These are phyloP conservation scores for Baorangia bicolor DNA, from an alignment of 768 basidiomycete genomes.

Conservation along the genomic window DNA sequence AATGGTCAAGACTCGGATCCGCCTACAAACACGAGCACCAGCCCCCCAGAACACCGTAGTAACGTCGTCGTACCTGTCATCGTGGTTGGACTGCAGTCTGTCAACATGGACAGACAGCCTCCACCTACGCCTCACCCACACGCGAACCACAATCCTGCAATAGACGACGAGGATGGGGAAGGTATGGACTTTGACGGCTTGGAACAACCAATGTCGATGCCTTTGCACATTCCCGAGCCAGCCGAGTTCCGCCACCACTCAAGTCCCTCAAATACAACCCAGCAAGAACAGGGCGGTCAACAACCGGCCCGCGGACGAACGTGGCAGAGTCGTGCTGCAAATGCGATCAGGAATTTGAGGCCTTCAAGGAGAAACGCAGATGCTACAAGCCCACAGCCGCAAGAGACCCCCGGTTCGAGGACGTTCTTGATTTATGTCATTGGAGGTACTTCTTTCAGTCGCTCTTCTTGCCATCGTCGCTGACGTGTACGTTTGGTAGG, in stretches of 20 bases:
- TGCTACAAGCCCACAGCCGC: constrained; percentile 21
- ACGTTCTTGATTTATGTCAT: constrained; percentile 92
- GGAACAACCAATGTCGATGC: constrained; percentile 25
- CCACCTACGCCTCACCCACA: constrained; percentile 20
- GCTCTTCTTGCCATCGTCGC: background rate
- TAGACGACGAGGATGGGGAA: constrained; percentile 29
- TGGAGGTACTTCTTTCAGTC: constrained; percentile 50
- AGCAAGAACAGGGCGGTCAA: constrained; percentile 16
- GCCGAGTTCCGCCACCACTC: constrained; percentile 18
- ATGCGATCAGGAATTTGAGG: constrained; percentile 56
- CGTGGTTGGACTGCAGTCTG: constrained; percentile 79
- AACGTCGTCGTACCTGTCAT: constrained; percentile 76
- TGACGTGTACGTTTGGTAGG: constrained; percentile 42
- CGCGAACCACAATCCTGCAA: constrained; percentile 10
- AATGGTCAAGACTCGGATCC: constrained; percentile 16
- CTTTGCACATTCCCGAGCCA: constrained; percentile 30
- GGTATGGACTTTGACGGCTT: constrained; percentile 25
- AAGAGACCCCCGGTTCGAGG: constrained; percentile 33
- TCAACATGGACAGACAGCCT: constrained; percentile 46
- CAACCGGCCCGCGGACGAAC: constrained; percentile 35
- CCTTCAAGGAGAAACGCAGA: constrained; percentile 33
- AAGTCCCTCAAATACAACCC: constrained; percentile 10
- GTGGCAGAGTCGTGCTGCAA: constrained; percentile 65
- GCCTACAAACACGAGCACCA: constrained; percentile 15
- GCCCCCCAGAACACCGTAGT: constrained; percentile 25